These are phyloP conservation scores for Leccinum pallidistipes DNA, from an alignment of 1,284 basidiomycete genomes.

Conservation along the genomic window DNA sequence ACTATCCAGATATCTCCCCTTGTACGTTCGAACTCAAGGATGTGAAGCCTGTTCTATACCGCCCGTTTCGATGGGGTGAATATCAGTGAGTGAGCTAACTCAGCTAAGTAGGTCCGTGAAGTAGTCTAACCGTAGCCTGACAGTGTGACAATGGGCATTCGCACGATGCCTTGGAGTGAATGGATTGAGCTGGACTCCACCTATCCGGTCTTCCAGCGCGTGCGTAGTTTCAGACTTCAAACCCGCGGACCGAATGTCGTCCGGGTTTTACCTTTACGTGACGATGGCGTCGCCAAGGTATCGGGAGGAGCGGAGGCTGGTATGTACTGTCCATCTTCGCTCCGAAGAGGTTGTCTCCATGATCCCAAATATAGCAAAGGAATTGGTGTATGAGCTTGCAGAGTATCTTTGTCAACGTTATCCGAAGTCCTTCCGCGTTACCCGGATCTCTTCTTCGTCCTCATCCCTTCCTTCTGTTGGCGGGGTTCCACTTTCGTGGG, in stretches of 20 bases:
- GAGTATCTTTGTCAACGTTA: conserved; percentile 64
- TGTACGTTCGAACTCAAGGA: conserved; percentile 40
- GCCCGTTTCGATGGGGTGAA: conserved; percentile 62
- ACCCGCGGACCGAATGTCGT: conserved; percentile 51
- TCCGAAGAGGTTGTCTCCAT: conserved; percentile 28
- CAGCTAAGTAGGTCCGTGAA: conserved; percentile 39
- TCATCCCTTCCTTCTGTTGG: conserved; percentile 23
- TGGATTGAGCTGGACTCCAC: conserved; percentile 69
- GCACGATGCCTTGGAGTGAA: conserved; percentile 60
- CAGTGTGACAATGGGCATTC: conserved; percentile 71
- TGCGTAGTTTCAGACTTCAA: conserved; percentile 52
- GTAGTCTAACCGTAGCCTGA: conserved; percentile 56
- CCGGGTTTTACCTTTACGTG: conserved; percentile 41
- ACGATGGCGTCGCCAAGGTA: conserved; percentile 46
- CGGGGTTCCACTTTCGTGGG: conserved; percentile 46
- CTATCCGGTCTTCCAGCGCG: conserved; percentile 50
- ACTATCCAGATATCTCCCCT: conserved; percentile 51
- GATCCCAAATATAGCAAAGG: conserved; percentile 44
- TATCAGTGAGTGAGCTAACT: conserved; percentile 65
- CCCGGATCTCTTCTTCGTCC: conserved; percentile 37
- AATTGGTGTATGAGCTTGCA: conserved; percentile 62
- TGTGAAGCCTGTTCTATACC: conserved; percentile 57
- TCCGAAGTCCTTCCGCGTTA: conserved; percentile 54
- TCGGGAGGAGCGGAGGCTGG: conserved; percentile 52
- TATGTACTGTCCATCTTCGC: conserved; percentile 28